Evolutionary conservation across 2,329 filamentous ascomycete species (phyloP), one percentile per base, ranked within the genome.

Genomic region (Stylonectria norvegica): DNA sequence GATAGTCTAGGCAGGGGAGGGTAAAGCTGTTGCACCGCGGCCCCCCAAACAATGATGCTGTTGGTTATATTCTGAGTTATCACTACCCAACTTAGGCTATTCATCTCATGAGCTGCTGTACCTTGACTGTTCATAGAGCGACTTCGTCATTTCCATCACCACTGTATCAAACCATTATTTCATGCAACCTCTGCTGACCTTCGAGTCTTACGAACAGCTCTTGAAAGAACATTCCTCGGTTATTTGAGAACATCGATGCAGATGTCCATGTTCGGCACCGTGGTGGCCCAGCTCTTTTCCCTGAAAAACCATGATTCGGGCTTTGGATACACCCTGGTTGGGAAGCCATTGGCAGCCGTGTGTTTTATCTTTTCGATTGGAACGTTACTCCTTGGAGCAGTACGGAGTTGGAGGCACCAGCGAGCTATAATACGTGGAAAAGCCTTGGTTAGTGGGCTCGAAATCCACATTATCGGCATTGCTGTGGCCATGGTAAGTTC

Each of bases 151-250:
- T n/a, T n/a, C n/a, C n/a, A n/a, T n/a, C n/a, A n/a, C n/a, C n/a
- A n/a, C n/a, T n/a, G n/a, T n/a, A n/a, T n/a, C n/a, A n/a, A n/a
- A n/a, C n/a, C n/a, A n/a, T n/a, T n/a, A n/a, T n/a, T n/a, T n/a
- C n/a, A n/a, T n/a, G n/a, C 27, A 32, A 17, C 17, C 15, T 19
- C 14, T 14, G 14, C 47, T 47, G 16, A 47, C 36, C 5, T n/a
- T n/a, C n/a, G 15, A 28, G 6, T 20, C 29, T 4, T 5, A 40
- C 43, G 20, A 34, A 34, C 32, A 88, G 85, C 85, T 25, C 75
- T 88, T 39, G 84, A 89, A 63, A 72, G 85, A 41, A 89, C 85
- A 14, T 89, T 83, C 57, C 75, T 89, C 14, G 82, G 75, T 20
- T 89, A 88, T 60, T 71, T 88, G 20, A 77, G 85, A 15, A 89